Evolutionary conservation across 2,329 filamentous ascomycete species (phyloP).

Genomic region (Scedosporium dehoogii): DNA sequence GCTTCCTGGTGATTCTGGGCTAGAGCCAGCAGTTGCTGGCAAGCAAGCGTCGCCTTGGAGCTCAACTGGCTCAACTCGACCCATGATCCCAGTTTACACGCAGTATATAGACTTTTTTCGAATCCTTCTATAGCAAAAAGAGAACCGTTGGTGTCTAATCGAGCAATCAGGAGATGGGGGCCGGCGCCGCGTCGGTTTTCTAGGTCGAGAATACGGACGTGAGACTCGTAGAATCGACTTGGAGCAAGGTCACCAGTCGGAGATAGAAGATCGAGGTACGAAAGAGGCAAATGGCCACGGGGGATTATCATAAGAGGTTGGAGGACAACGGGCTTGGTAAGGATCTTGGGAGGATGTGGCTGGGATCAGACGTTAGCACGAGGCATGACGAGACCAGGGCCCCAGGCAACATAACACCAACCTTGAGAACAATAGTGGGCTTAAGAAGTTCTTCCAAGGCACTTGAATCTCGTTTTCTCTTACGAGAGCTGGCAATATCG

Average conservation of each 20-base stretch:
- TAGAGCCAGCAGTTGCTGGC: constrained; percentile 8
- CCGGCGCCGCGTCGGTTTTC: constrained; percentile 47
- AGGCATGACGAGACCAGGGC: not conserved
- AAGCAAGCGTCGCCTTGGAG: constrained; percentile 30
- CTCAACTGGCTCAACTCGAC: constrained; percentile 47
- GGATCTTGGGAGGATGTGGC: constrained; percentile 45
- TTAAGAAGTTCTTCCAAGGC: constrained; percentile 43
- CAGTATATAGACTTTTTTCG: constrained; percentile 47
- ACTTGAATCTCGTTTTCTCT: constrained; percentile 25
- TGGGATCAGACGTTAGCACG: constrained; percentile 16
- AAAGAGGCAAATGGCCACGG: constrained; percentile 50
- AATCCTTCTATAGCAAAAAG: constrained; percentile 59
- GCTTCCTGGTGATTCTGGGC: constrained; percentile 7
- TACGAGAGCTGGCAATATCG: constrained; percentile 18
- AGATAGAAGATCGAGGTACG: constrained; percentile 46
- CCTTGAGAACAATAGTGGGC: constrained; percentile 42
- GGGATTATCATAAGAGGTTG: constrained; percentile 53
- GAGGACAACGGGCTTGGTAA: constrained; percentile 42
- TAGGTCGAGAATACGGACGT: constrained; percentile 53
- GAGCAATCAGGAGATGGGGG: constrained; percentile 50
- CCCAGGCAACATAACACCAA: constrained; percentile 16
- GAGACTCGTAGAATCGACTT: constrained; percentile 49
- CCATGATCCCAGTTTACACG: constrained; percentile 61
- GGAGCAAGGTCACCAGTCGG: constrained; percentile 37
- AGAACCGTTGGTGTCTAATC: constrained; percentile 42